A percentile compares a stretch with the other conserved stretches of the same genome.
phyloP scores from a whole-genome alignment of 768 basidiomycete genomes.

The Pleurotus djamor region DNA sequence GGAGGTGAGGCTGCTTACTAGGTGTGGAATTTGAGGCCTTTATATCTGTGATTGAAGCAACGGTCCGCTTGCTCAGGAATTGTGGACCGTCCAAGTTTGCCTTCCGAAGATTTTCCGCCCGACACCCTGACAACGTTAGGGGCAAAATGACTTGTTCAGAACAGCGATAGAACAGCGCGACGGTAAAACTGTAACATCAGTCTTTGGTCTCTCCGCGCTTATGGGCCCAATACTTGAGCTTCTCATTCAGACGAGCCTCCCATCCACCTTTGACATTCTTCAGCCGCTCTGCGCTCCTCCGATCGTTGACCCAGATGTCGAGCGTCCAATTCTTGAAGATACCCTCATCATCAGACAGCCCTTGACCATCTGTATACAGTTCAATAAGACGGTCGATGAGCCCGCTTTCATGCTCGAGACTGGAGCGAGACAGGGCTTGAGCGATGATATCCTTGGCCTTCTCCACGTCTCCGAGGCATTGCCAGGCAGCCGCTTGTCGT shows the following conservation, averaged over 20 bases:
- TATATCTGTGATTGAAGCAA: constrained; percentile 6
- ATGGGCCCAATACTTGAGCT: not conserved
- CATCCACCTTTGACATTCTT: constrained; percentile 4
- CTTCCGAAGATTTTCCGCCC: not conserved
- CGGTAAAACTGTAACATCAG: not conserved
- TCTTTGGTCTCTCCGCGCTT: not conserved
- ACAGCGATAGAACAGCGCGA: not conserved
- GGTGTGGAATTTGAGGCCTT: not conserved
- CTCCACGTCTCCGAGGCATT: not conserved
- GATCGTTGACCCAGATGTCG: constrained; percentile 7
- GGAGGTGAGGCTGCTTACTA: not conserved
- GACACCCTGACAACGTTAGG: not conserved
- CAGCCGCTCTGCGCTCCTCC: not conserved
- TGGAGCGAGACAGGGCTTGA: not conserved
- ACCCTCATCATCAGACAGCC: not conserved
- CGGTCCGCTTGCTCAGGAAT: constrained; percentile 14
- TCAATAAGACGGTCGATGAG: not conserved
- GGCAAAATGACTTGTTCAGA: not conserved
- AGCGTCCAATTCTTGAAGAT: constrained; percentile 3
- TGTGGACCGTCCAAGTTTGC: not conserved
- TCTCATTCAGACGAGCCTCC: not conserved
- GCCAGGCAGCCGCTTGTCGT: constrained; percentile 4
- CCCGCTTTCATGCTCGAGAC: not conserved
- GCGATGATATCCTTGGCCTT: constrained; percentile 7
- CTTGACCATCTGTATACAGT: constrained; percentile 7